These are phyloP conservation scores for Arxiozyma heterogenica DNA, from an alignment of 1,139 yeast genomes.

Conservation along the genomic window DNA sequence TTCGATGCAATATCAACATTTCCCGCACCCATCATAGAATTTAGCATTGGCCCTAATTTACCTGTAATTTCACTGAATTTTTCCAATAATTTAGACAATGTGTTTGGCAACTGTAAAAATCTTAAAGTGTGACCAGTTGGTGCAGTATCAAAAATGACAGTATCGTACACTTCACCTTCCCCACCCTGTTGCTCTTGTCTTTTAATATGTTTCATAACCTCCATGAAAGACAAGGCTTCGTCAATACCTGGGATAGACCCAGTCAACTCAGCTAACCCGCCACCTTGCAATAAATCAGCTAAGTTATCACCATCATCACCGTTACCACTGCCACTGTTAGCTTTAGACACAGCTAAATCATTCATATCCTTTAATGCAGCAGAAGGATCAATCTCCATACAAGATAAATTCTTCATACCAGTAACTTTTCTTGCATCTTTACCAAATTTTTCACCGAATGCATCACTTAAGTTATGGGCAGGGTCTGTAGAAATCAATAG, in stretches of 20 bases:
- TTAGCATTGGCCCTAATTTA: slow-evolving; percentile 84
- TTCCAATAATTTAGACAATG: slow-evolving; percentile 75
- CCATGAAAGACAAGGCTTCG: slow-evolving; percentile 95
- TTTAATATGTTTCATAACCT: slow-evolving; percentile 91
- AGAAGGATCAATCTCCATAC: slow-evolving; percentile 98
- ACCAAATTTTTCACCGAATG: slow-evolving; percentile 95
- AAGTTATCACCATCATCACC: slow-evolving; percentile 20
- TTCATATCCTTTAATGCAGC: slow-evolving; percentile 88
- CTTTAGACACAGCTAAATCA: slow-evolving; percentile 36
- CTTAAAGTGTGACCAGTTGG: slow-evolving; percentile 97
- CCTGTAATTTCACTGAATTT: slow-evolving; percentile 83
- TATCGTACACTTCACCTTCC: slow-evolving; percentile 52
- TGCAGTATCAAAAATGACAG: slow-evolving; percentile 94
- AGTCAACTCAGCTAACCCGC: slow-evolving; percentile 72
- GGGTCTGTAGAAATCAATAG: slow-evolving; percentile 94
- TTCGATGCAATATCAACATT: slow-evolving; percentile 75
- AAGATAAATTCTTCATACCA: slow-evolving; percentile 76
- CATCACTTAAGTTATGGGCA: slow-evolving; percentile 94
- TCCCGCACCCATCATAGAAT: slow-evolving; percentile 47
- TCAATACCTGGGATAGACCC: slow-evolving; percentile 96
- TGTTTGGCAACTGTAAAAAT: slow-evolving; percentile 86
- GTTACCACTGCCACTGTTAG: slow-evolving; percentile 7
- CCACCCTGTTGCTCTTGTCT: slow-evolving; percentile 45
- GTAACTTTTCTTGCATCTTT: slow-evolving; percentile 92
- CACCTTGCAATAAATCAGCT: slow-evolving; percentile 28